Evolutionary conservation across 257 asterid species (phyloP).

Genomic region (Voacanga thouarsii): DNA sequence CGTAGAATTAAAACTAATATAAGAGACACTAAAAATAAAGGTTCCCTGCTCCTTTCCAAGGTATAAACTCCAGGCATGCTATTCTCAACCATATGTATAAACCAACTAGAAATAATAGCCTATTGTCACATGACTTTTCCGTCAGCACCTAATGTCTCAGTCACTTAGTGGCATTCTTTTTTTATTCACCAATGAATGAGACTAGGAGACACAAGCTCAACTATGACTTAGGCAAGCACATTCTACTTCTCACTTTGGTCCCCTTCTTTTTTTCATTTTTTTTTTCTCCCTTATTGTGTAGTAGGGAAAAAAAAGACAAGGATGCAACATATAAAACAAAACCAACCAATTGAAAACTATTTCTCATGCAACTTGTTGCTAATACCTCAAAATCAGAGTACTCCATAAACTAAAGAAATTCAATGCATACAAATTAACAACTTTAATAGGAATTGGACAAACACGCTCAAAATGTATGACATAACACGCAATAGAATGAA

Average conservation of each 20-base stretch:
- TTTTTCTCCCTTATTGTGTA: not conserved
- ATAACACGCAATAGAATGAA: slow-evolving; percentile 8
- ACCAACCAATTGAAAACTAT: not conserved
- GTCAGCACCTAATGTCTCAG: slow-evolving; percentile 3
- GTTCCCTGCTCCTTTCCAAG: not conserved
- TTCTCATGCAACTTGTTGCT: not conserved
- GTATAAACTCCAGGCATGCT: not conserved
- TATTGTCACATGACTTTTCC: not conserved
- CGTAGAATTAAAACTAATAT: not conserved
- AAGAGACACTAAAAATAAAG: not conserved
- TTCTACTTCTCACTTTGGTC: not conserved
- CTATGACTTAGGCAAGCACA: not conserved
- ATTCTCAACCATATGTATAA: not conserved
- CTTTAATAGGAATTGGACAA: not conserved
- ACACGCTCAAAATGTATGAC: not conserved
- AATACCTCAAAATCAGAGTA: not conserved
- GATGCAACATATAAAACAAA: not conserved
- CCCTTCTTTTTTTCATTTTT: not conserved
- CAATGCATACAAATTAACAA: not conserved
- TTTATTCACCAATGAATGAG: slow-evolving; percentile 8
- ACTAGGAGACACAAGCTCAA: not conserved
- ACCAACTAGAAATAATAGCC: slow-evolving; percentile 11
- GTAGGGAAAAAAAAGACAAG: not conserved
- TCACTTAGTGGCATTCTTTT: slow-evolving; percentile 8
- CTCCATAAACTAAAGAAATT: not conserved